Conservation (phyloP, 2,329 filamentous ascomycete species). For the Fusarium veterinarium region DNA sequence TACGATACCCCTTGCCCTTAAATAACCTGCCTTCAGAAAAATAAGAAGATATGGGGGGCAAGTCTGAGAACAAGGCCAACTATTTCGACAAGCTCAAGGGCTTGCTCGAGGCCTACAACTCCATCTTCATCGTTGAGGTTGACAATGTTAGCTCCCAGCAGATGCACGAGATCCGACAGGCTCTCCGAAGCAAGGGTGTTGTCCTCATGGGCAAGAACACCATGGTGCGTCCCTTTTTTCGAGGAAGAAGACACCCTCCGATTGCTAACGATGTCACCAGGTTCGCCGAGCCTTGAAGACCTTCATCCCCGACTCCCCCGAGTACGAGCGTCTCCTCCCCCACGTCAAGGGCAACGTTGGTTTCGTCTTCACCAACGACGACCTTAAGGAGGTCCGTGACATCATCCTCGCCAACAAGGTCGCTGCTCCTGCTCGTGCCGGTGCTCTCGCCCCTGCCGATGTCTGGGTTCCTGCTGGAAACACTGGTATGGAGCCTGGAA, state of each 20-base stretch:
- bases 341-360: conserved; percentile 98
- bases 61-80: conserved; percentile 85
- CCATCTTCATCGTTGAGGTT: conserved; percentile 96
- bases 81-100: conserved; percentile 99
- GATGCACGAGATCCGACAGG: conserved; percentile 99
- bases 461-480: conserved; percentile 98
- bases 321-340: conserved; percentile 98
- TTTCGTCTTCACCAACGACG: conserved; percentile 99
- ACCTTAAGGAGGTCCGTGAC: conserved; percentile 92
- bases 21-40: conserved; percentile 93
- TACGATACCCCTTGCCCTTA: conserved; percentile 76
- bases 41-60: conserved; percentile 99
- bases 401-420: conserved; percentile 98
- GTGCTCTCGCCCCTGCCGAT: conserved; percentile 92
- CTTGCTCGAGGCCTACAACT: conserved; percentile 95
- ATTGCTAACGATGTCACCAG: conserved; percentile 55
- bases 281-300: conserved; percentile 97
- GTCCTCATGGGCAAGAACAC: conserved; percentile 99
- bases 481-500: conserved; percentile 99
- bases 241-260: not conserved
- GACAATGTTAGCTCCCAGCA: conserved; percentile 99
- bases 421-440: conserved; percentile 96
- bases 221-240: conserved; percentile 74
- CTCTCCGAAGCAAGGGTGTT: conserved; percentile 90
- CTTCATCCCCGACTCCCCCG: conserved; percentile 88